These are phyloP conservation scores for Penicillium sp. DNA, from an alignment of 2,329 filamentous ascomycete species.

Conservation along the genomic window DNA sequence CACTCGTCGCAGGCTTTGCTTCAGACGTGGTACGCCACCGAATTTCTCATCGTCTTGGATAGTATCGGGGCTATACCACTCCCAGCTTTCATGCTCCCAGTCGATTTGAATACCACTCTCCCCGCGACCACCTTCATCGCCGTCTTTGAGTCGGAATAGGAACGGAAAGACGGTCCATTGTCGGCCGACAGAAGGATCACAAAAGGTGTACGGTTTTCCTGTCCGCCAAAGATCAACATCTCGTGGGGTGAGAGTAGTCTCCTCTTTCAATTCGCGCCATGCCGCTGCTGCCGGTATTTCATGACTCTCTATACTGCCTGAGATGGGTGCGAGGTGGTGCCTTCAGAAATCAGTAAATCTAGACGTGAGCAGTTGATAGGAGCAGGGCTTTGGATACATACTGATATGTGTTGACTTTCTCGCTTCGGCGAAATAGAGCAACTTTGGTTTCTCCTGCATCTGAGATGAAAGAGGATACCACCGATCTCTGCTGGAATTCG, in stretches of 20 bases:
- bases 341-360: conserved; percentile 27
- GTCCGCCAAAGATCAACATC: conserved; percentile 53
- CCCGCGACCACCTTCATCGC: conserved; percentile 27
- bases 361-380: neutral
- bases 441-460: conserved; percentile 43
- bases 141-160: conserved; percentile 48
- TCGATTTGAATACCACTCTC: conserved; percentile 54
- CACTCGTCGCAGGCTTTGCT: conserved; percentile 57
- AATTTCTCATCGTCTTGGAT: conserved; percentile 49
- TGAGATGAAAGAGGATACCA: conserved; percentile 47
- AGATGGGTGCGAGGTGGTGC: conserved; percentile 59
- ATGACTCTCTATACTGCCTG: conserved; percentile 56
- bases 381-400: conserved; percentile 25
- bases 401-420: conserved; percentile 59
- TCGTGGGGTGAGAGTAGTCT: conserved; percentile 54
- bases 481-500: conserved; percentile 26
- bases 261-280: conserved; percentile 61
- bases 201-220: conserved; percentile 59
- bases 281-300: conserved; percentile 59
- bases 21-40: conserved; percentile 56
- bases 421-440: conserved; percentile 62
- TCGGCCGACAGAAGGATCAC: conserved; percentile 52
- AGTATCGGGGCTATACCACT: conserved; percentile 55
- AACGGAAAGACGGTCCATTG: conserved; percentile 65
- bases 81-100: conserved; percentile 61